Base-by-base conservation (phyloP, 148 eudicot genomes). In the Vaccinium myrtillus region DNA sequence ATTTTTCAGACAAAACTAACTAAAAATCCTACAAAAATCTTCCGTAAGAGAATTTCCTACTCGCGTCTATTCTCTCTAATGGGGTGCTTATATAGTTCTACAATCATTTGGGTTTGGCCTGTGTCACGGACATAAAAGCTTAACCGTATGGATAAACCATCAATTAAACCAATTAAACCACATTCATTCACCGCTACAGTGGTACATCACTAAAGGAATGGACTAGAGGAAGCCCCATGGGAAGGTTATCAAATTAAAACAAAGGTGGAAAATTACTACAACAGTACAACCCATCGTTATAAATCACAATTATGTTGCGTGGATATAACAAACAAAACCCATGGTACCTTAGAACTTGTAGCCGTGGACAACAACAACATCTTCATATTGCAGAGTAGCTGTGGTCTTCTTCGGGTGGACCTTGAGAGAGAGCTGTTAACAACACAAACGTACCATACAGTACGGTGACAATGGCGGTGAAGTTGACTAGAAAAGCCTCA, bases 401-500 rank as follows among this genome's bases (percentile, higher is more conserved):
- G 81, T 91, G 65, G 32, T 89, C 92, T 21, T 93, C 95, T 85
- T 87, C 94, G 0, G 67, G 53, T 19, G 86, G 88, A 75, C 88
- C 82, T 82, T 91, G 94, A 30, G 93, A 91, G 67, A 88, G 87
- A 36, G 85, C 90, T 1, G 97, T 90, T 79, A 95, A 70, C 56
- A 94, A 61, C 75, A 96, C 99, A 86, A 93, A 91, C 36, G 86
- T 80, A 55, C 98, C 97, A 51, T 81, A 94, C 23, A 94, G 79
- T 43, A 92, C 36, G 16, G 98, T 92, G 80, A 90, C 88, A n/a
- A 96, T 85, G 84, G 98, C 99, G 30, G 99, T 96, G 87, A 93
- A 96, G 88, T 96, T 96, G 80, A 96, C 98, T 0, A 96, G 90
- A 85, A 88, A 91, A 19, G 99, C 99, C 88, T 96, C 98, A 0